A percentile compares a stretch with the other conserved stretches of the same genome.
phyloP scores from a whole-genome alignment of 352 stramenopile species.

The Thalassiosira ordinaria region DNA sequence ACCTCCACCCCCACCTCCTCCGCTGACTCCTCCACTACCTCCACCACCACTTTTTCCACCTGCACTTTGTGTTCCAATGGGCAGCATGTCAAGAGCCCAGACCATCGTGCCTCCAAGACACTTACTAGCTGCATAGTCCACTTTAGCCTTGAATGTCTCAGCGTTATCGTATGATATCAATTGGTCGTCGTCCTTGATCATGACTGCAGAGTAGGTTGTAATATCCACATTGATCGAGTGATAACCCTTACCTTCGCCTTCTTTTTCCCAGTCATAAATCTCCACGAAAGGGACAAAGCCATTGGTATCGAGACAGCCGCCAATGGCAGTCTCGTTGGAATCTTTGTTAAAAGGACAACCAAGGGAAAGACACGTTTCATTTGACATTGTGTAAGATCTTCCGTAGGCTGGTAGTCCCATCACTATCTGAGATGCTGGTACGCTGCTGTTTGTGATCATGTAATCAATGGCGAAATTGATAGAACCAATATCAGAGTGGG shows the following conservation, averaged over 20 bases:
- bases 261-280: constrained; percentile 56
- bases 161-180: constrained; percentile 69
- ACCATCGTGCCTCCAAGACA: constrained; percentile 65
- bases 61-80: constrained; percentile 27
- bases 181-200: constrained; percentile 59
- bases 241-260: constrained; percentile 49
- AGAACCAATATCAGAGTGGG: constrained; percentile 57
- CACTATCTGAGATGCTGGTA: constrained; percentile 53
- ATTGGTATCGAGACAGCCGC: constrained; percentile 59
- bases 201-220: constrained; percentile 44
- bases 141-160: constrained; percentile 61
- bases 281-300: constrained; percentile 68
- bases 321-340: constrained; percentile 60
- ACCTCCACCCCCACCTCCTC: not conserved
- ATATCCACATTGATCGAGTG: constrained; percentile 55
- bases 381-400: constrained; percentile 58
- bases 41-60: constrained; percentile 10
- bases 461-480: constrained; percentile 63
- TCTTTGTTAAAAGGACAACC: constrained; percentile 56
- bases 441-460: constrained; percentile 56
- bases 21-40: not conserved
- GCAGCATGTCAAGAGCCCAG: constrained; percentile 67
- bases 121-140: constrained; percentile 59
- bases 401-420: constrained; percentile 63
- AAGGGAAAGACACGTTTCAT: constrained; percentile 51